Evolutionary conservation across 2,329 filamentous ascomycete species (phyloP).

Genomic region (Acephala macrosclerotiorum): DNA sequence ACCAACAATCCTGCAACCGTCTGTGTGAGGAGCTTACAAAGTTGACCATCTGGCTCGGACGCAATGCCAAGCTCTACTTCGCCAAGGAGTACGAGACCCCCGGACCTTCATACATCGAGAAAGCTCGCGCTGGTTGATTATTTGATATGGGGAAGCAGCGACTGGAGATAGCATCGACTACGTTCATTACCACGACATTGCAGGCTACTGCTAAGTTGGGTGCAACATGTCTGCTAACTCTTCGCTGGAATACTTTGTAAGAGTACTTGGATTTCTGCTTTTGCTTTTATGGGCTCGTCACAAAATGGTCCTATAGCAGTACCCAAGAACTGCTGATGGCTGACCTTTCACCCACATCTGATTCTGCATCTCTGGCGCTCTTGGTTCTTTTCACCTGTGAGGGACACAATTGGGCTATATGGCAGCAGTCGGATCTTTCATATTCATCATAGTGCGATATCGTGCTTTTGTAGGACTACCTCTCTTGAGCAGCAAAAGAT

Average conservation of each 20-base stretch:
- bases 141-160: conserved; percentile 19
- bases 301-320: neutral
- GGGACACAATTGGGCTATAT: neutral
- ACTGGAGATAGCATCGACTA: conserved; percentile 39
- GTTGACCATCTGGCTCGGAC: conserved; percentile 85
- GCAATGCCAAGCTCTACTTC: conserved; percentile 76
- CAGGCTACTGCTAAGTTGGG: neutral
- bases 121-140: conserved; percentile 51
- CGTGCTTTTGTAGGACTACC: conserved; percentile 1
- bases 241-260: neutral
- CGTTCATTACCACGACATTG: conserved; percentile 9
- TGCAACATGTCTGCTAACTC: neutral
- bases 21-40: conserved; percentile 89
- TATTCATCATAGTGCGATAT: neutral
- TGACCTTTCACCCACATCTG: neutral
- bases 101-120: conserved; percentile 74
- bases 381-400: neutral
- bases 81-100: conserved; percentile 77
- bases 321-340: neutral
- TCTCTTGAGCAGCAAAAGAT: neutral
- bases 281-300: neutral
- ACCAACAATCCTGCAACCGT: conserved; percentile 85
- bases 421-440: neutral
- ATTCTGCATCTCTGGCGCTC: neutral
- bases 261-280: conserved; percentile 1